phyloP scores from a whole-genome alignment of 2,329 filamentous ascomycete species.

The Leptographium radiaticola region DNA sequence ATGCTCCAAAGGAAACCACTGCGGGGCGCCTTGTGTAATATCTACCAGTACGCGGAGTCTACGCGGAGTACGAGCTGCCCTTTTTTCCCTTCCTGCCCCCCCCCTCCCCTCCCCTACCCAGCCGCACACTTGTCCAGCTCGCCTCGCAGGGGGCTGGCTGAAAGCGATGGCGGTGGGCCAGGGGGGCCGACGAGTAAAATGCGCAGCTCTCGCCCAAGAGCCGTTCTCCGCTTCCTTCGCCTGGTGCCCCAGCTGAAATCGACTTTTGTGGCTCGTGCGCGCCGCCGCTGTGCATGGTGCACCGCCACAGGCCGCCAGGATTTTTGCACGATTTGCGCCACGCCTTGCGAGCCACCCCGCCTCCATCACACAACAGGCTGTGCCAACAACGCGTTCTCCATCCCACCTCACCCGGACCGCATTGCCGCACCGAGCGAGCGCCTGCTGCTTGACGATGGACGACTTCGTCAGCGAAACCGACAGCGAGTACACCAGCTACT shows the following conservation, averaged over 20 bases:
- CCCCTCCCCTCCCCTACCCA: background rate
- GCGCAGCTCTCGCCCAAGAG: background rate
- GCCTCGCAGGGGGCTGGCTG: background rate
- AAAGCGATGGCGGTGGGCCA: background rate
- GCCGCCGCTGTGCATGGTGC: background rate
- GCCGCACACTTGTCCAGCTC: background rate
- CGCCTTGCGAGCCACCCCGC: background rate
- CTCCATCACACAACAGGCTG: background rate
- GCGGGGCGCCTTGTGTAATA: no score
- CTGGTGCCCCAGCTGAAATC: background rate
- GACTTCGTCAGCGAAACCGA: conserved; percentile 97
- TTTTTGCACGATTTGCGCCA: background rate
- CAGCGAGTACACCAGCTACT: conserved; percentile 98
- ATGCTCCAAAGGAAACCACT: no score
- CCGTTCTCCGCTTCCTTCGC: background rate
- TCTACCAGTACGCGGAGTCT: background rate
- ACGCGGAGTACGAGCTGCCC: background rate
- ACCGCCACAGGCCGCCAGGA: background rate
- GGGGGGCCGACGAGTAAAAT: background rate
- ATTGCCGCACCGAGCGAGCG: background rate
- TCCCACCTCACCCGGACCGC: background rate
- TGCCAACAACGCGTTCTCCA: background rate
- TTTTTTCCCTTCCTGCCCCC: background rate
- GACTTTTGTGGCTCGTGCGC: background rate
- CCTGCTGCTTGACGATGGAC: conserved; percentile 53